phyloP scores from a whole-genome alignment of 2,329 filamentous ascomycete genomes.

The Fusarium clavum region DNA sequence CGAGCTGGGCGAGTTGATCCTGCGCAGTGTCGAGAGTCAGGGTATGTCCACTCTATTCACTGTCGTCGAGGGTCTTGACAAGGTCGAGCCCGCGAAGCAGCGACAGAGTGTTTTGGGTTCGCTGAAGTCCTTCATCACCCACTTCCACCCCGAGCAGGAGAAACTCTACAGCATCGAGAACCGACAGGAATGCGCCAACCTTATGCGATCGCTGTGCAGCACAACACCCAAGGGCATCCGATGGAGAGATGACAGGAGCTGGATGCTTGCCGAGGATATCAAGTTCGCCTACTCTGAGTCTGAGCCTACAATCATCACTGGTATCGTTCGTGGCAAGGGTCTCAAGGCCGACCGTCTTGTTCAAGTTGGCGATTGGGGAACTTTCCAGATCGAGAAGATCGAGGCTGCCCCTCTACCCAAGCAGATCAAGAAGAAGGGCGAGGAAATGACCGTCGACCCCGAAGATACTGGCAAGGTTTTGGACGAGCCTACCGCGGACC shows the following conservation, averaged over 20 bases:
- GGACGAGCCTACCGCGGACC: slow-evolving; percentile 79
- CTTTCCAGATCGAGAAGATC: slow-evolving; percentile 92
- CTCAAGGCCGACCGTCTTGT: slow-evolving; percentile 91
- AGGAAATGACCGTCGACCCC: slow-evolving; percentile 81
- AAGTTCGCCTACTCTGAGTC: slow-evolving; percentile 72
- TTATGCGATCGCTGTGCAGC: slow-evolving; percentile 91
- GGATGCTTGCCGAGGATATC: slow-evolving; percentile 91
- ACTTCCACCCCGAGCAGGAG: slow-evolving; percentile 93
- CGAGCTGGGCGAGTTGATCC: slow-evolving; percentile 82
- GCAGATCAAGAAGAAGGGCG: slow-evolving; percentile 69
- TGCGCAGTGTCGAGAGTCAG: slow-evolving; percentile 90
- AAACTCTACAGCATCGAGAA: slow-evolving; percentile 91
- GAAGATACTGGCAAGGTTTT: slow-evolving; percentile 68
- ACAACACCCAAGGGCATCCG: slow-evolving; percentile 92
- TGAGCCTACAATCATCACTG: slow-evolving; percentile 80
- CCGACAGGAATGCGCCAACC: slow-evolving; percentile 89
- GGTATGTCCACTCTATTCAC: slow-evolving; percentile 94
- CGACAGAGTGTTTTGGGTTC: slow-evolving; percentile 81
- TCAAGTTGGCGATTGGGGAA: slow-evolving; percentile 93
- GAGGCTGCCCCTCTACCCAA: slow-evolving; percentile 76
- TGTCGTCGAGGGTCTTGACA: slow-evolving; percentile 82
- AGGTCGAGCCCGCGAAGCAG: slow-evolving; percentile 82
- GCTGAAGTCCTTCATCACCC: slow-evolving; percentile 90
- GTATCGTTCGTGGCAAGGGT: slow-evolving; percentile 85
- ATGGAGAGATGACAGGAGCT: slow-evolving; percentile 95